A percentile compares a stretch with the other conserved stretches of the same genome.
Evolutionary conservation across 1,139 yeast genomes (phyloP).

Genomic region (Yamadazyma mexicana): DNA sequence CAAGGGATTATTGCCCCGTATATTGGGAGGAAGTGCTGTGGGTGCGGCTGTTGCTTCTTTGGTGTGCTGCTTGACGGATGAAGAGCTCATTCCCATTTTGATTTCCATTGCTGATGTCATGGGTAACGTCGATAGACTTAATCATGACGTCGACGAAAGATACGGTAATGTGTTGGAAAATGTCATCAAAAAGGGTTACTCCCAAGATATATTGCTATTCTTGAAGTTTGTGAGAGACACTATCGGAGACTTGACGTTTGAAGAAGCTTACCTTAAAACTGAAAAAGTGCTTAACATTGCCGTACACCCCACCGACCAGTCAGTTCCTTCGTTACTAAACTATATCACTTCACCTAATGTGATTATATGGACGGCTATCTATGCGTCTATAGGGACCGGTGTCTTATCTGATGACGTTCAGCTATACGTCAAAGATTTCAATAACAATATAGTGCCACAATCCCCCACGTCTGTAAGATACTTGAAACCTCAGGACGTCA

Average conservation of each 20-base stretch:
- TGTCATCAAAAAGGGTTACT: constrained; percentile 70
- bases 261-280: constrained; percentile 86
- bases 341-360: constrained; percentile 95
- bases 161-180: constrained; percentile 68
- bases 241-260: constrained; percentile 87
- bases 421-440: constrained; percentile 68
- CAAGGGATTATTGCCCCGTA: constrained; percentile 75
- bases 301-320: constrained; percentile 78
- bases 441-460: constrained; percentile 53
- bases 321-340: constrained; percentile 75
- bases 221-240: constrained; percentile 74
- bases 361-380: constrained; percentile 81
- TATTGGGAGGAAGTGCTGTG: constrained; percentile 90
- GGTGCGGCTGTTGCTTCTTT: constrained; percentile 92
- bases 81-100: constrained; percentile 54
- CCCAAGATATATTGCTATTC: constrained; percentile 79
- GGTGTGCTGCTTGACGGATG: constrained; percentile 66
- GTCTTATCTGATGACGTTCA: constrained; percentile 60
- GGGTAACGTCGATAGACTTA: constrained; percentile 47
- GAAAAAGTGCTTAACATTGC: constrained; percentile 83
- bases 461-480: constrained; percentile 35
- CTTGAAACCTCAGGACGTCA: constrained; percentile 49
- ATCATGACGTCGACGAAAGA: constrained; percentile 61
- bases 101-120: constrained; percentile 49
- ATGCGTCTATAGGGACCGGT: constrained; percentile 73